A percentile compares a stretch with the other conserved stretches of the same genome.
Conservation (phyloP, 169 alveolate species). For the Plasmodium gallinaceum region DNA sequence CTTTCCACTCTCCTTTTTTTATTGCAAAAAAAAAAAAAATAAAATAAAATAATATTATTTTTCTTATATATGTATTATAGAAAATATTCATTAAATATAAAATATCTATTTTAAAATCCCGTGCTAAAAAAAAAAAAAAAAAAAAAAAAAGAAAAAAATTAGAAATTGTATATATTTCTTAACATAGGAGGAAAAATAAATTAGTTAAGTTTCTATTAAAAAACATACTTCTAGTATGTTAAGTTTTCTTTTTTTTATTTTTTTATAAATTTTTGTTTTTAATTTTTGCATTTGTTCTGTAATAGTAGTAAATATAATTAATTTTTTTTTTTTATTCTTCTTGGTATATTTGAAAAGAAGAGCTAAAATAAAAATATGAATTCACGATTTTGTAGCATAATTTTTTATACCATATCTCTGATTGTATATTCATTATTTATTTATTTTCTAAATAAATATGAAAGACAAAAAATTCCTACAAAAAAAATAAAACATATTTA, state of each 20-base stretch:
- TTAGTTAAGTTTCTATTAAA: not conserved
- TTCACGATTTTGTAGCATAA: slow-evolving; percentile 34
- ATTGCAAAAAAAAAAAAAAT: no score
- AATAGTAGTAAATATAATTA: no score
- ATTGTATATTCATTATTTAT: slow-evolving; percentile 24
- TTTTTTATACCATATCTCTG: slow-evolving; percentile 29
- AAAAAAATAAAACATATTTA: not conserved
- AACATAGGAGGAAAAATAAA: no score
- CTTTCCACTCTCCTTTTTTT: no score
- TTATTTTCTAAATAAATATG: slow-evolving; percentile 51
- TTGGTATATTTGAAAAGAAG: not conserved
- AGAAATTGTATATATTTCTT: not conserved
- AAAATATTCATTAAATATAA: no score
- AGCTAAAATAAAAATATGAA: slow-evolving; percentile 28
- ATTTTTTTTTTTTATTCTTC: not conserved
- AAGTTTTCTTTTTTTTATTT: slow-evolving; percentile 1
- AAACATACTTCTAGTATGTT: not conserved
- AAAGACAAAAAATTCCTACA: slow-evolving; percentile 36
- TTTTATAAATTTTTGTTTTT: not conserved
- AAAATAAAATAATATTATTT: no score
- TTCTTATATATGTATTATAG: no score
- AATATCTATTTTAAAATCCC: no score
- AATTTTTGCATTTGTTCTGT: no score
- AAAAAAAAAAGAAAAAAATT: no score
- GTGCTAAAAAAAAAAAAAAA: no score